These are phyloP conservation scores for Dryadomyces quercus-mongolicae DNA, from an alignment of 2,329 filamentous ascomycete genomes.

Conservation along the genomic window DNA sequence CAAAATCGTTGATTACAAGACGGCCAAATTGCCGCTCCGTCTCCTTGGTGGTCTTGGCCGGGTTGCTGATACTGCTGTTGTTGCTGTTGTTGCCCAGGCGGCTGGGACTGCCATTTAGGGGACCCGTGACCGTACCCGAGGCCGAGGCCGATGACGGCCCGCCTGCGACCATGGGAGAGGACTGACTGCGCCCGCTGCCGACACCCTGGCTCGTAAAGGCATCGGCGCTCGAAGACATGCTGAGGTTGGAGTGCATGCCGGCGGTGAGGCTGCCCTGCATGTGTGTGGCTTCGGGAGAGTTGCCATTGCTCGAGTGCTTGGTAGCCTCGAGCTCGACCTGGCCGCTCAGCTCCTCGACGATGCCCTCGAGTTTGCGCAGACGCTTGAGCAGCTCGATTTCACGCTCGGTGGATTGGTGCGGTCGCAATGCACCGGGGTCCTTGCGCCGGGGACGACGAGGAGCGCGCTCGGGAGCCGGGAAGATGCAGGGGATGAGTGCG, in stretches of 20 bases:
- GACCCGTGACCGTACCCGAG: background rate
- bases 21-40: constrained; percentile 49
- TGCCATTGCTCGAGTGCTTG: constrained; percentile 21
- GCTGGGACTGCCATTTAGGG: constrained; percentile 6
- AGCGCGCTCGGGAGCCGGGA: constrained; percentile 34
- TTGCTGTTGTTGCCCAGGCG: constrained; percentile 10
- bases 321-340: constrained; percentile 45
- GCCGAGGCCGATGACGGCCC: background rate
- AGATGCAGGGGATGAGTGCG: constrained; percentile 38
- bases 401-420: constrained; percentile 46
- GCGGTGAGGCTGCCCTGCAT: background rate
- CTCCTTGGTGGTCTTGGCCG: constrained; percentile 18
- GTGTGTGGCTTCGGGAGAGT: constrained; percentile 24
- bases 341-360: constrained; percentile 57
- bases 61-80: constrained; percentile 9
- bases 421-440: constrained; percentile 43
- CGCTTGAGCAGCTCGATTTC: constrained; percentile 61
- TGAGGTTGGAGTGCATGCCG: background rate
- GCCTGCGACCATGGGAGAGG: too few species aligned
- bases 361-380: constrained; percentile 60
- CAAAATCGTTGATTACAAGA: constrained; percentile 57
- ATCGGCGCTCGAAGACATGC: background rate
- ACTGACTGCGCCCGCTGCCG: background rate
- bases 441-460: constrained; percentile 47
- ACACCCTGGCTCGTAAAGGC: background rate